Evolutionary conservation across 139 green algal genomes (phyloP), one percentile per base, ranked within the genome.

Genomic region (Ettlia oleoabundans): DNA sequence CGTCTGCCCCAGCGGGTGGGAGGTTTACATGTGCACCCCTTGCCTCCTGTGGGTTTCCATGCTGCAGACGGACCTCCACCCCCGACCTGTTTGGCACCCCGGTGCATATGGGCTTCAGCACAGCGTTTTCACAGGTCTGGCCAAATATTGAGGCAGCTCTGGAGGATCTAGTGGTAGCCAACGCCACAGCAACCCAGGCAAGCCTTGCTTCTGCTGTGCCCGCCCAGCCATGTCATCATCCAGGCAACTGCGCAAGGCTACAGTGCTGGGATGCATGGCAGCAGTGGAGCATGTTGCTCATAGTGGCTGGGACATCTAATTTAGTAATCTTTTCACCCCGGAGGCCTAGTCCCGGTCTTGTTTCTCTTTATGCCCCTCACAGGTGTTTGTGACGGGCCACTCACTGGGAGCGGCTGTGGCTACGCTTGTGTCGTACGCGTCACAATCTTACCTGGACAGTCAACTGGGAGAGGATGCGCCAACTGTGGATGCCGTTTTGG

Each of bases 361-460:
- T 15, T 24, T 10, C 47, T 24, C 47, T 15, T 15, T 58, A 10
- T 15, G 13, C 15, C 13, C 47, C 47, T 15, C 13, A 10, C 63
- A 69, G 63, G 71, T 78, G 47, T 78, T 66, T 47, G 53, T 78
- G 0, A n/a, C 33, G 13, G 71, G 71, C 18, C 71, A 78, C 32
- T 66, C 47, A 19, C 71, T 78, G 47, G 71, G 71, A 4, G 71
- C 21, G 2, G 51, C 40, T 5, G 33, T 47, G 43, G 47, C n/a
- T 47, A 78, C 71, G 1, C 47, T 78, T 32, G 47, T 78, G 18
- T 22, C 71, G 4, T 78, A 78, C 21, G 71, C 71, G 3, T 43
- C 71, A 2, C 71, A 78, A 47, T 22, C 28, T 3, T 51, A 66
- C 53, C 47, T 78, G 7, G 19, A 52, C n/a, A 2, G n/a, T 3